Base-by-base conservation (phyloP, 2,329 filamentous ascomycete species). In the Alternaria conjuncta region DNA sequence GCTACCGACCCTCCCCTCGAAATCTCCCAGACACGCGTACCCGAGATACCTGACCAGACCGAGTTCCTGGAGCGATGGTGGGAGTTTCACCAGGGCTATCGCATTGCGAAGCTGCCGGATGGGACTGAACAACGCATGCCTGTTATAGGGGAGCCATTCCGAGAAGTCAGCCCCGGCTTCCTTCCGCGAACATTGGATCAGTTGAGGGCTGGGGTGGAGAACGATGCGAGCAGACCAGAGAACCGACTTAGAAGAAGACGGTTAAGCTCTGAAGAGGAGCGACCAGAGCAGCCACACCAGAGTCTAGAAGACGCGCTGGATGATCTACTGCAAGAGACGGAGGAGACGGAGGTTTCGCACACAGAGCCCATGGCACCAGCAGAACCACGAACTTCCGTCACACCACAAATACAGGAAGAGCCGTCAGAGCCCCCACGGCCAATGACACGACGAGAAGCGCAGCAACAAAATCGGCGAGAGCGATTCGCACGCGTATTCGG, bases 71-170 rank as follows among this genome's bases (percentile, higher is more conserved):
- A 79, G 18, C 72, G 77, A 32, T 86, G 84, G 84, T 84, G 82
- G 66, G 83, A 85, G 55, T 85, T 83, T 63, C 80, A 85, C 67
- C 79, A 79, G 57, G 84, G 84, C 30, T 85, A 82, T 62, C 73
- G 83, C 45, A 74, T 80, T 10, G 78, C 80, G 3, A 75, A 47
- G 56, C 73, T 71, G 20, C 70, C 79, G 21, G 81, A 84, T 70
- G 84, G 84, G 13, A 76, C 70, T 4, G 82, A 85, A 64, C 76
- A 81, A 55, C 79, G 79, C 26, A 79, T 84, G 30, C 78, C 81
- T 20, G 80, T 86, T 1, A 71, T 83, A 9, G 83, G 84, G n/a
- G 84, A 86, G 69, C 80, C 82, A 6, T 77, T 84, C 49, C 71
- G 73, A 21, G 82, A 85, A 47, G 84, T 84, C 13, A 79, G 79